Evolutionary conservation across 345 rosid genomes (phyloP), one percentile per base, ranked within the genome.

Genomic region (Euphorbia lathyris): DNA sequence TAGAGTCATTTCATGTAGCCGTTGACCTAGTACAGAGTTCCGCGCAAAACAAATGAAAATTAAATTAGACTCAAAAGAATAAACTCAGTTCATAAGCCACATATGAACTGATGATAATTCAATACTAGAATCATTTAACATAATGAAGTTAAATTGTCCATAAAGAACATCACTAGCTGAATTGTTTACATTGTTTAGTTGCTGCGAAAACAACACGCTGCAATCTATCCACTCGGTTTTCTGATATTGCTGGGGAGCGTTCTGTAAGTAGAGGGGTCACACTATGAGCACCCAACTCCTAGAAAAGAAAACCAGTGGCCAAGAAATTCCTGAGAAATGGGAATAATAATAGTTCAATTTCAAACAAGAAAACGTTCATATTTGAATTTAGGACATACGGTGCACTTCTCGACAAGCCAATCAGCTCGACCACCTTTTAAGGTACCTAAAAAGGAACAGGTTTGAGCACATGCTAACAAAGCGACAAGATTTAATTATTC

Each of bases 321-420:
- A 0, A 77, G 27, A 47, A 68, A 29, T 47, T 4, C 45, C 36
- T 51, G n/a, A 67, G 34, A 53, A 57, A 30, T 19, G 20, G 13
- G 10, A 17, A 61, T 8, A 77, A 69, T 16, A 61, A 25, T 47
- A 32, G 2, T 62, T 11, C 17, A 56, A 5, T 0, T 20, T 45
- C 40, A 69, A 58, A 40, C 9, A 3, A 56, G 4, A 68, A 14
- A 23, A 47, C 12, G 30, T 43, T 23, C 38, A 60, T 9, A 3
- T 23, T 45, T 42, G 29, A 42, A 43, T n/a, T 36, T 27, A 45
- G 75, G 20, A 83, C 92, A 42, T 84, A 91, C 99, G 0, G 92
- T 81, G 78, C 99, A 95, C 85, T 91, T 95, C 82, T 95, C 99
- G 48, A 95, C 81, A 43, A 95, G 90, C 99, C 97, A 95, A 36